Conservation (phyloP, 768 basidiomycete species). For the Myochromella boudieri region DNA sequence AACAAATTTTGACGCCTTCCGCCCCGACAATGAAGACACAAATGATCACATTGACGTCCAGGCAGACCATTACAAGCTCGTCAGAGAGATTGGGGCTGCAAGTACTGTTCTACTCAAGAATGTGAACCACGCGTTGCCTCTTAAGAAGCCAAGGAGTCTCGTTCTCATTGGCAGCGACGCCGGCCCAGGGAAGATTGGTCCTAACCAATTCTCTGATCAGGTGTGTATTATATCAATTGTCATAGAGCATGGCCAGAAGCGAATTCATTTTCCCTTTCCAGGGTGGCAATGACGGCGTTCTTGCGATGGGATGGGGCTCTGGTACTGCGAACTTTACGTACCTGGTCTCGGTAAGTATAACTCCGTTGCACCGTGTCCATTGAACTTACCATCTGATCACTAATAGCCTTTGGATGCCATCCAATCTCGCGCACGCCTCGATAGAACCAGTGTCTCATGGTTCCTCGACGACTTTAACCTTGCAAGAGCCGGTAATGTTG, state of each 20-base stretch:
- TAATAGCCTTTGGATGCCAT: conserved; percentile 77
- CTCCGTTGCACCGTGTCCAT: background rate
- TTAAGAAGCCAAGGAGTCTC: conserved; percentile 58
- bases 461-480: conserved; percentile 71
- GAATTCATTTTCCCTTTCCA: too few species aligned
- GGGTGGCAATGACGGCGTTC: conserved; percentile 63
- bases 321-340: conserved; percentile 81
- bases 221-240: conserved; percentile 14
- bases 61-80: conserved; percentile 63
- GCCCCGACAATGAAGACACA: conserved; percentile 44
- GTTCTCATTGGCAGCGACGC: conserved; percentile 65
- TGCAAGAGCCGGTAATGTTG: conserved; percentile 44
- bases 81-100: conserved; percentile 72
- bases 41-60: conserved; percentile 70
- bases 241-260: too few species aligned
- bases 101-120: conserved; percentile 82
- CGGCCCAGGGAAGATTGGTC: conserved; percentile 63
- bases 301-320: conserved; percentile 94
- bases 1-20: conserved; percentile 73
- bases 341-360: conserved; percentile 60
- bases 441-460: conserved; percentile 68
- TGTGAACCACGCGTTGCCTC: conserved; percentile 49
- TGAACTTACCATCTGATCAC: background rate
- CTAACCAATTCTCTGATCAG: conserved; percentile 68
- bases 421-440: conserved; percentile 65